Evolutionary conservation across 2,329 filamentous ascomycete genomes (phyloP).

Genomic region (Penicillium sclerotiorum): DNA sequence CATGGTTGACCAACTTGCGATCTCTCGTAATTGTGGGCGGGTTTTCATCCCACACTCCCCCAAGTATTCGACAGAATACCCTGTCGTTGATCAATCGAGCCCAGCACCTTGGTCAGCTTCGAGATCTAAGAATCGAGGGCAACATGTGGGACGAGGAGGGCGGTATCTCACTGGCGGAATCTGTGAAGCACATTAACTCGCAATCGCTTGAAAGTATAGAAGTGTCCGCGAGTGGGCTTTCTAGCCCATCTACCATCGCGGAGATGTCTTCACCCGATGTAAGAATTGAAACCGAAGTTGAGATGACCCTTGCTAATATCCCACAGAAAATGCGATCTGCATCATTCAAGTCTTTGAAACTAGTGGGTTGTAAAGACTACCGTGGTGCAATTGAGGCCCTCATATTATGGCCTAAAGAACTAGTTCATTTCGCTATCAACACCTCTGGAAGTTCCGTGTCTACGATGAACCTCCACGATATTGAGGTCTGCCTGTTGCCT

Average conservation of each 20-base stretch:
- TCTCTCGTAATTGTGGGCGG: conserved; percentile 7
- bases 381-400: conserved; percentile 9
- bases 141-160: conserved; percentile 3
- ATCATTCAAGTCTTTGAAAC: conserved; percentile 7
- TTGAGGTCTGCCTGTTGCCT: conserved; percentile 2
- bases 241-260: not conserved
- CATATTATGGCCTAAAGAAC: conserved; percentile 7
- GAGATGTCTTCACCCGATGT: conserved; percentile 4
- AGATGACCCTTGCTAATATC: not conserved
- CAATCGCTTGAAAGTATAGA: conserved; percentile 1
- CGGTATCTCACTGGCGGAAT: conserved; percentile 6
- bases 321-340: conserved; percentile 3
- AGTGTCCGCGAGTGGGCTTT: conserved; percentile 1
- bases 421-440: conserved; percentile 11
- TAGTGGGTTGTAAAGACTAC: conserved; percentile 7
- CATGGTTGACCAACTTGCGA: conserved; percentile 3
- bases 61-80: not conserved
- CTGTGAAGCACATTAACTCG: conserved; percentile 3
- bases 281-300: not conserved
- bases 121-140: conserved; percentile 1
- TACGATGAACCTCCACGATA: conserved; percentile 5
- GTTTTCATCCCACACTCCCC: not conserved
- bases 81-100: not conserved
- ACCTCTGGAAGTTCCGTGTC: conserved; percentile 5
- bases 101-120: not conserved